phyloP scores from a whole-genome alignment of 2,329 filamentous ascomycete genomes.

The Aspergillus caelatus region DNA sequence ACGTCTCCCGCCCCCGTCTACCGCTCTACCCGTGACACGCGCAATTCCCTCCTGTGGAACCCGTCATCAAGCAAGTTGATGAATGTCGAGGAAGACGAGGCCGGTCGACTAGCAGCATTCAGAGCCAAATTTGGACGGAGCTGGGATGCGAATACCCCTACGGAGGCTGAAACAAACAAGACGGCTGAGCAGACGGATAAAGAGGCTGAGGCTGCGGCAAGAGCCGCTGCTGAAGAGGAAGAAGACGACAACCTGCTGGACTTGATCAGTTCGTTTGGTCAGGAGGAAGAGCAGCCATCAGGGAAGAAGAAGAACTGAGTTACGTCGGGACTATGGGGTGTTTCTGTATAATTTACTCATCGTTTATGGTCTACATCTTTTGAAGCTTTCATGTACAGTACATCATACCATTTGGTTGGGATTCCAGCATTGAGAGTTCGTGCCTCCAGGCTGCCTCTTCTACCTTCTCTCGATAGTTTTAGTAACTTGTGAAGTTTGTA shows the following conservation, averaged over 20 bases:
- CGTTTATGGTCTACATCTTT: conserved; percentile 9
- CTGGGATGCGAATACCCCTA: conserved; percentile 66
- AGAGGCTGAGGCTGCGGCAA: conserved; percentile 37
- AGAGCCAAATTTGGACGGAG: conserved; percentile 78
- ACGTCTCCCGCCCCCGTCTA: conserved; percentile 59
- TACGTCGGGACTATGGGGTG: neutral
- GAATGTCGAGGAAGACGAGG: conserved; percentile 94
- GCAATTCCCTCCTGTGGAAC: conserved; percentile 91
- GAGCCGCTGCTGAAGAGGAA: conserved; percentile 46
- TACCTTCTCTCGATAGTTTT: neutral
- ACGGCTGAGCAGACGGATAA: conserved; percentile 17
- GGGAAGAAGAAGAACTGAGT: conserved; percentile 39
- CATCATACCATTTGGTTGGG: conserved; percentile 18
- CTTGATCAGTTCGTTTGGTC: conserved; percentile 56
- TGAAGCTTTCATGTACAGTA: conserved; percentile 17
- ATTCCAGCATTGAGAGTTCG: conserved; percentile 13
- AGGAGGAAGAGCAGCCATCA: conserved; percentile 40
- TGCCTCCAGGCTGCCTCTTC: neutral
- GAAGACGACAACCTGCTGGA: conserved; percentile 60
- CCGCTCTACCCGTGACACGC: conserved; percentile 74
- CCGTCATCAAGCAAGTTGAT: conserved; percentile 76
- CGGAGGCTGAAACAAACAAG: conserved; percentile 33
- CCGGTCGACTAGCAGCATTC: conserved; percentile 84
- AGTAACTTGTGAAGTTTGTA: neutral
- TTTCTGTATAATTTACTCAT: conserved; percentile 2